Base-by-base conservation (phyloP, 2,329 filamentous ascomycete species). In the Arthrobotrys megalospora region DNA sequence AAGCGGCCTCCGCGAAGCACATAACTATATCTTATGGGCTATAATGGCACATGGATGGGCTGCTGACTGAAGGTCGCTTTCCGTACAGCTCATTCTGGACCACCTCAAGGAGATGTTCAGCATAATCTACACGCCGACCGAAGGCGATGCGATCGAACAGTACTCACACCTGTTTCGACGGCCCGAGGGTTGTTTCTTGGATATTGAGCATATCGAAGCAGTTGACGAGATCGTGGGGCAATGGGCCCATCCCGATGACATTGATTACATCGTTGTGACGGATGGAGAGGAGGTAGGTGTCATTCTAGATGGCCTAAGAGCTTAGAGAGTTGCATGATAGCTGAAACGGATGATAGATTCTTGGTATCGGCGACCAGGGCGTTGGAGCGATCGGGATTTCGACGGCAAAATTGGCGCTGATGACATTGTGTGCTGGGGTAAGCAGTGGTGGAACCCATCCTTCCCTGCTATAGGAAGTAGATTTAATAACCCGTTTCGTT, bases 291-390 rank as follows among this genome's bases (percentile, higher is more conserved):
- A 82, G 73, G 80, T 81, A 50, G 10, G 68, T 45, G 14, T 28
- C 11, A 6, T 53, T 67, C 19, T 7, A n/a, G 19, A 12, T 47
- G 14, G 55, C 28, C 16, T 28, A 28, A 2, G 2, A 28, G 5
- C 24, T 28, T 28, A 28, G 24, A 28, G n/a, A 28, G 24, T 28
- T 28, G 24, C 24, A 28, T 28, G 2, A 28, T 28, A 28, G 24
- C 24, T 28, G 24, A 28, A 5, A 28, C 24, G 24, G 24, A 28
- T 28, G 5, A 5, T 60, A 87, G 85, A 97, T 97, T 55, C 87
- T 97, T 0, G 93, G 94, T 0, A 96, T 97, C 75, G 93, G 94
- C 0, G 94, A 97, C 82, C 93, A 97, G 84, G 94, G 94, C 0
- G 91, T 93, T 0, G 93, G 94, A 4, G 93, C 91, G 1, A 91